phyloP scores from a whole-genome alignment of 1,139 yeast species.

The Nematodospora anomalae region DNA sequence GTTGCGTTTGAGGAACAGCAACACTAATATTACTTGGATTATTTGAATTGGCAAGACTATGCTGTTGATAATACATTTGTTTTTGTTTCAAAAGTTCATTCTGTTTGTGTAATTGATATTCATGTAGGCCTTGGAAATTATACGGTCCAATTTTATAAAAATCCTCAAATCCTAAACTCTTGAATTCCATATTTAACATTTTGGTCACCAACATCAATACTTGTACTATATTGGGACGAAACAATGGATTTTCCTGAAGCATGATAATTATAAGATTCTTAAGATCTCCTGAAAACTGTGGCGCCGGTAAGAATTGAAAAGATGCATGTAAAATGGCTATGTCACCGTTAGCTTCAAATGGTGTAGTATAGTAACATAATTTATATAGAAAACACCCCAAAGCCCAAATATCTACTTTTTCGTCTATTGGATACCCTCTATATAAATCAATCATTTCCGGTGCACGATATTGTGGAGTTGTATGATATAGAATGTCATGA shows the following conservation, averaged over 20 bases:
- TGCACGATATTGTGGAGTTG: slow-evolving; percentile 80
- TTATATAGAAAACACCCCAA: slow-evolving; percentile 76
- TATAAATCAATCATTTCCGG: slow-evolving; percentile 82
- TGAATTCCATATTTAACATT: slow-evolving; percentile 32
- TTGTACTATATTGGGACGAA: slow-evolving; percentile 87
- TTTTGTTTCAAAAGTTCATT: slow-evolving; percentile 38
- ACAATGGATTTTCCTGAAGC: slow-evolving; percentile 75
- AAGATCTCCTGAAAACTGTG: slow-evolving; percentile 59
- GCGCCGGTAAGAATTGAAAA: slow-evolving; percentile 58
- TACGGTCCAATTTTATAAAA: slow-evolving; percentile 41
- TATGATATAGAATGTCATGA: slow-evolving; percentile 69
- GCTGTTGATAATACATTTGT: slow-evolving; percentile 36
- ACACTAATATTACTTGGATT: slow-evolving; percentile 7
- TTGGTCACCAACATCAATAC: slow-evolving; percentile 39
- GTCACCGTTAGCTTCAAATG: slow-evolving; percentile 76
- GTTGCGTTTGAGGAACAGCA: slow-evolving; percentile 1
- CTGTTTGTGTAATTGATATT: slow-evolving; percentile 43
- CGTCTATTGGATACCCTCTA: slow-evolving; percentile 67
- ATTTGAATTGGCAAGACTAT: slow-evolving; percentile 17
- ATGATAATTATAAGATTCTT: slow-evolving; percentile 76
- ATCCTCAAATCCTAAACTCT: slow-evolving; percentile 32
- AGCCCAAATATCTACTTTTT: slow-evolving; percentile 83
- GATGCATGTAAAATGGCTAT: slow-evolving; percentile 69
- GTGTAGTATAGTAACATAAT: slow-evolving; percentile 77
- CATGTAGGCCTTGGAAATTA: slow-evolving; percentile 47